Conservation (phyloP, 768 basidiomycete genomes). For the Pleurotus citrinopileatus region DNA sequence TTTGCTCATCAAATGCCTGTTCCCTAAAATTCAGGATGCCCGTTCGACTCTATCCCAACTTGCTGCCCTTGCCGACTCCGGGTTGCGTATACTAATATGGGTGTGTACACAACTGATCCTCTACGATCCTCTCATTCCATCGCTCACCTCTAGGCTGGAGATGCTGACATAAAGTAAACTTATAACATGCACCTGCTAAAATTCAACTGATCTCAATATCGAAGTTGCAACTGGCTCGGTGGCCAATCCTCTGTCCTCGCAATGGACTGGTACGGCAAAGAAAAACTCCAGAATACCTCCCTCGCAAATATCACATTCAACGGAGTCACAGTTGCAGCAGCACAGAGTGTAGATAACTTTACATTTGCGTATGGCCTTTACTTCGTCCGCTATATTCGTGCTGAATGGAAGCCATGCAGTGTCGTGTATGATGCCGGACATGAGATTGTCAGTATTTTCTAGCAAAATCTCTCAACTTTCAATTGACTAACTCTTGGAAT, state of each 20-base stretch:
- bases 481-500: background rate
- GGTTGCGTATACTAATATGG: conserved; percentile 43
- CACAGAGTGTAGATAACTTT: conserved; percentile 65
- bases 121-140: background rate
- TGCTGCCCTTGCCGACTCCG: conserved; percentile 42
- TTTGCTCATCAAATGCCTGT: too few relatives aligned
- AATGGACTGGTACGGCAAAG: conserved; percentile 46
- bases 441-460: conserved; percentile 48
- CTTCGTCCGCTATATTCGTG: background rate
- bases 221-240: conserved; percentile 48
- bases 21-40: conserved; percentile 45
- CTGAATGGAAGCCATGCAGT: conserved; percentile 24
- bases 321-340: conserved; percentile 49
- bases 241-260: conserved; percentile 38
- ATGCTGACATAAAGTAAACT: conserved; percentile 48
- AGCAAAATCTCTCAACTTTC: background rate
- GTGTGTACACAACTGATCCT: conserved; percentile 22
- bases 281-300: conserved; percentile 29
- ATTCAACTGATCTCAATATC: background rate
- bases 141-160: conserved; percentile 33
- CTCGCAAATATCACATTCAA: conserved; percentile 56
- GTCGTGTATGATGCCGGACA: conserved; percentile 59
- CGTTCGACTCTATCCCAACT: conserved; percentile 50
- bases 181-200: background rate
- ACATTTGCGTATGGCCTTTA: conserved; percentile 54